Percentiles rank a stretch among this genome's conserved stretches.
Conservation (phyloP, 352 stramenopile species). For the Saprolegnia parasitica region DNA sequence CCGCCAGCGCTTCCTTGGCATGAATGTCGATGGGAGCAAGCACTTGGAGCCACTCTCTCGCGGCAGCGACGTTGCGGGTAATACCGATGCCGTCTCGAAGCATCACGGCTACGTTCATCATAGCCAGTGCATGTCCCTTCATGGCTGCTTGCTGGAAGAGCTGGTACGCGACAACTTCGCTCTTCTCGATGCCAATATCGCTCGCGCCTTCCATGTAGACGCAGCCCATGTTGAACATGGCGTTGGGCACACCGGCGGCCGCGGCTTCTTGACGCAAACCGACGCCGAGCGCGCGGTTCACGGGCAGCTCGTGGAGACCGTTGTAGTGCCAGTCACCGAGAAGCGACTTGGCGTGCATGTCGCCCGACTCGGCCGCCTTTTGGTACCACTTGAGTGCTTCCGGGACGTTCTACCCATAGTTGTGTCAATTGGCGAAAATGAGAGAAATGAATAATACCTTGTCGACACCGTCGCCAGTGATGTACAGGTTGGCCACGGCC, state of each 20-base stretch:
- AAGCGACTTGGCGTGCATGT: constrained; percentile 65
- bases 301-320: constrained; percentile 44
- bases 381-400: constrained; percentile 68
- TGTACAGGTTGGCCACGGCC: constrained; percentile 83
- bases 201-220: constrained; percentile 61
- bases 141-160: constrained; percentile 70
- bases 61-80: constrained; percentile 52
- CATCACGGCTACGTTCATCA: constrained; percentile 85
- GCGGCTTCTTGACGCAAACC: constrained; percentile 68
- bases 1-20: constrained; percentile 66
- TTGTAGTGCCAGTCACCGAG: constrained; percentile 72
- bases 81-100: constrained; percentile 69
- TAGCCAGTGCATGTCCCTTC: constrained; percentile 81
- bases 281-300: constrained; percentile 51
- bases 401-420: constrained; percentile 48
- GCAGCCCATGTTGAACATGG: constrained; percentile 77
- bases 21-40: constrained; percentile 68
- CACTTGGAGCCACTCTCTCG: constrained; percentile 70
- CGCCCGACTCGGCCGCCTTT: constrained; percentile 66
- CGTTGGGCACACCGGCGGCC: constrained; percentile 45
- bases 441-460: constrained; percentile 57
- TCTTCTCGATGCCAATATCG: constrained; percentile 38
- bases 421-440: no score
- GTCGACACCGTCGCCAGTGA: constrained; percentile 49
- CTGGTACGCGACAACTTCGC: constrained; percentile 59